Evolutionary conservation across 2,329 filamentous ascomycete species (phyloP).

Genomic region (Boeremia exigua): DNA sequence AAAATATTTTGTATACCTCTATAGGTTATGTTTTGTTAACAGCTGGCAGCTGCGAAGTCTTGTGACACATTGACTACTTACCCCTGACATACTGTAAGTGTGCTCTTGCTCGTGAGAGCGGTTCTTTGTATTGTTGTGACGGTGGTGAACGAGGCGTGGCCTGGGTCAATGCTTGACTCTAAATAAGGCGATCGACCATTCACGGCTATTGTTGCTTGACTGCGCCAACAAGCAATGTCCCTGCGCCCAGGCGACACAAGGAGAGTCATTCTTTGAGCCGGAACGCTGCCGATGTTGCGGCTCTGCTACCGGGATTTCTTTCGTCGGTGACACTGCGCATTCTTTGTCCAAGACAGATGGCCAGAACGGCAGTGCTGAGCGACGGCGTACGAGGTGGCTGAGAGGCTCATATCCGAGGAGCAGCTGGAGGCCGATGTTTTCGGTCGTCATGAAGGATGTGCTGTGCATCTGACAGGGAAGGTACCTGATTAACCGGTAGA

Average conservation of each 20-base stretch:
- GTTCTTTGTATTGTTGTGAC: background rate
- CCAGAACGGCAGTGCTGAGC: background rate
- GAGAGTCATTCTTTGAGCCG: background rate
- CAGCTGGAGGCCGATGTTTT: background rate
- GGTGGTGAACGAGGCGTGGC: background rate
- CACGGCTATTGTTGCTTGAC: background rate
- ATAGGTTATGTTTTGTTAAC: too few species aligned
- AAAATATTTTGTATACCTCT: too few species aligned
- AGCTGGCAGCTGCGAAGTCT: too few species aligned
- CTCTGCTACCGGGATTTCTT: constrained; percentile 7
- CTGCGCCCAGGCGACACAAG: constrained; percentile 1
- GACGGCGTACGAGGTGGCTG: constrained; percentile 5
- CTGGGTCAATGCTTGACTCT: background rate
- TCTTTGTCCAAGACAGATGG: background rate
- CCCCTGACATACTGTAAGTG: too few species aligned
- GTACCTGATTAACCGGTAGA: constrained; percentile 1
- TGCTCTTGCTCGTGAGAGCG: background rate
- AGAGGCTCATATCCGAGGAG: background rate
- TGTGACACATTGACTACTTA: too few species aligned
- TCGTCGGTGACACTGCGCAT: background rate
- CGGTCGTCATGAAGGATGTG: constrained; percentile 7
- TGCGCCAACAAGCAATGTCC: background rate
- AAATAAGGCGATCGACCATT: background rate
- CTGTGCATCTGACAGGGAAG: constrained; percentile 13
- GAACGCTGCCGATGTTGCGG: constrained; percentile 2